These are phyloP conservation scores for Xanthoceras sorbifolium DNA, from an alignment of 345 rosid species.

Conservation along the genomic window DNA sequence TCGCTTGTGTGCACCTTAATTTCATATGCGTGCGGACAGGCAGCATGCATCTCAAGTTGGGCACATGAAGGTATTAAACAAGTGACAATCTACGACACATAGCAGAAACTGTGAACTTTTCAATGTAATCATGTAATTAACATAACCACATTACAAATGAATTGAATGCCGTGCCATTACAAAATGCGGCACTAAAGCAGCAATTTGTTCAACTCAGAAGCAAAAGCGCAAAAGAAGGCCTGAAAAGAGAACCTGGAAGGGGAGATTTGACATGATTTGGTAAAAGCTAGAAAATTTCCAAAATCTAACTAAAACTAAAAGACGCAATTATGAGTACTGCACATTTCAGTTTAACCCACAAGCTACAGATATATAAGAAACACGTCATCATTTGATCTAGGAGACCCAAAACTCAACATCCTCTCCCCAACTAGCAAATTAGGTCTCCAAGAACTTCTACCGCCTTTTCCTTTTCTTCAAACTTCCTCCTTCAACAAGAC, in stretches of 20 bases:
- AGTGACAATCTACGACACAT: not conserved
- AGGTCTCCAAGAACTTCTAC: slow-evolving; percentile 14
- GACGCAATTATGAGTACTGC: slow-evolving; percentile 16
- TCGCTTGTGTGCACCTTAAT: no score
- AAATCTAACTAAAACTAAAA: slow-evolving; percentile 17
- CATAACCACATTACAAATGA: slow-evolving; percentile 23
- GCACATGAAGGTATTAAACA: no score
- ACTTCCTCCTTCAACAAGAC: slow-evolving; percentile 15
- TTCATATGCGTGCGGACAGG: no score
- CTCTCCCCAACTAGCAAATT: slow-evolving; percentile 13
- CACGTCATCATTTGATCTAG: slow-evolving; percentile 13
- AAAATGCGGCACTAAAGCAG: slow-evolving; percentile 28
- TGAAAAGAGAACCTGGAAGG: not conserved
- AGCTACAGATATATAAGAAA: not conserved
- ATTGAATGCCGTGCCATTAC: slow-evolving; percentile 27
- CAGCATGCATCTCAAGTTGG: no score
- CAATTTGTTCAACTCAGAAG: slow-evolving; percentile 15
- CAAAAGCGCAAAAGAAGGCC: slow-evolving; percentile 2
- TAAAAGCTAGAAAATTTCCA: slow-evolving; percentile 5
- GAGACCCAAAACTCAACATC: slow-evolving; percentile 14
- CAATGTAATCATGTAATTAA: not conserved
- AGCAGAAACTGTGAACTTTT: not conserved
- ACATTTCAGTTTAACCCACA: slow-evolving; percentile 7
- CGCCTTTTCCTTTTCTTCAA: slow-evolving; percentile 1
- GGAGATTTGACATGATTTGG: not conserved